Base-by-base conservation (phyloP, 1,284 basidiomycete genomes). In the Tremellales sp. region DNA sequence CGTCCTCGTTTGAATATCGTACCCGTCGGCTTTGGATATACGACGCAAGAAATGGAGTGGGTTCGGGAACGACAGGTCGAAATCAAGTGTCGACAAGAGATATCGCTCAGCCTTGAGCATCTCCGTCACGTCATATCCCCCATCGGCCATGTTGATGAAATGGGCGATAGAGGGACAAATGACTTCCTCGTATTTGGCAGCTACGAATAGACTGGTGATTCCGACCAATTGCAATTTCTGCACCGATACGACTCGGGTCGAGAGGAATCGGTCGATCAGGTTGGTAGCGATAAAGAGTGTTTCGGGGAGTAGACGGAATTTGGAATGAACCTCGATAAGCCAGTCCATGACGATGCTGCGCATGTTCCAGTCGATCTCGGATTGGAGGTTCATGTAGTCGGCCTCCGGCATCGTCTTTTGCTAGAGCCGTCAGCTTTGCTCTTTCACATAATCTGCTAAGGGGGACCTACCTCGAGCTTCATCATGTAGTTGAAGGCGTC, bases 181-280 rank as follows among this genome's bases (percentile, higher is more conserved):
- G 55, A 96, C 89, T 75, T 98, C 94, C 72, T 98, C 94, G 58
- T 93, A 91, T 75, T 98, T 98, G 43, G 89, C 84, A 0, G 94
- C 85, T 57, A 98, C 80, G 75, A 97, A 94, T 73, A 98, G 82
- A 63, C 89, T 89, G 4, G 92, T 91, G 53, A 97, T 81, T 52
- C 96, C 94, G 46, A 97, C 92, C 17, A 97, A 84, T 73, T 97
- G 94, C 36, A 97, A 82, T 72, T 97, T 96, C 62, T 85, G 84
- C 17, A 97, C 81, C 5, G 91, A 93, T 43, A 97, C 88, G 42
- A 88, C 84, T 6, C 92, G 87, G 1, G 83, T 79, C 2, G 90
- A 92, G 23, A 97, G 82, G 81, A 98, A 97, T 45, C 94, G 89
- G 75, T 98, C 96, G 65, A 97, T 87, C 66, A 97, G 85, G 79